Conservation (phyloP, 1,284 basidiomycete species). For the Rhodotorula sp. region DNA sequence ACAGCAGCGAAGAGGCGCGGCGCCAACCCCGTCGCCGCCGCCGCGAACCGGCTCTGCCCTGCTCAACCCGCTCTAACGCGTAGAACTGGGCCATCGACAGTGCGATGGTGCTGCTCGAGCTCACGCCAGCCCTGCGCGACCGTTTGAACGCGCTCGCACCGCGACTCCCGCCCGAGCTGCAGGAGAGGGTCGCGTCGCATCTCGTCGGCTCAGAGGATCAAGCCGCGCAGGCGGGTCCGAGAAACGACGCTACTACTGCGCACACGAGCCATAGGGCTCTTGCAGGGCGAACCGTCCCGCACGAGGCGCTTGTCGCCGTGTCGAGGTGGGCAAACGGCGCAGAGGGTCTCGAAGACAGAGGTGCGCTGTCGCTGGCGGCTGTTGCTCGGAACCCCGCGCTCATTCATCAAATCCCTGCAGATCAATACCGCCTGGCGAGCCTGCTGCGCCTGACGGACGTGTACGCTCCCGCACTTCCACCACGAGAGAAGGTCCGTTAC, state of each 20-base stretch:
- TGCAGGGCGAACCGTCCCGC: slow-evolving; percentile 6
- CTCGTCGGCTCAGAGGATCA: not conserved
- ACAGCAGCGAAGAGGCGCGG: too few species aligned
- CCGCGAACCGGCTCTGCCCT: not conserved
- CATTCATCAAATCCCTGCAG: not conserved
- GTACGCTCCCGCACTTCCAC: slow-evolving; percentile 25
- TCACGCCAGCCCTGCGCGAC: not conserved
- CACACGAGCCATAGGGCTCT: accelerated
- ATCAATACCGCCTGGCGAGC: slow-evolving; percentile 14
- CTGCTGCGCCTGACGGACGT: slow-evolving; percentile 30
- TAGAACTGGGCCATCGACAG: too few species aligned
- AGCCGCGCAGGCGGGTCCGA: not conserved
- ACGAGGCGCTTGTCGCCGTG: slow-evolving; percentile 16
- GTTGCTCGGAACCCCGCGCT: not conserved
- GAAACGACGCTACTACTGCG: not conserved
- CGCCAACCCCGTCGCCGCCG: too few species aligned
- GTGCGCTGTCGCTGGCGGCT: not conserved
- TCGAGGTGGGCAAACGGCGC: slow-evolving; percentile 10
- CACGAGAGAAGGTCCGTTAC: slow-evolving; percentile 25
- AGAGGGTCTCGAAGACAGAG: not conserved
- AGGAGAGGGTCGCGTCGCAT: not conserved
- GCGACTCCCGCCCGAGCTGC: slow-evolving; percentile 20
- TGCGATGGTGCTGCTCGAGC: slow-evolving; percentile 22
- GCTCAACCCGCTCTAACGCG: not conserved
- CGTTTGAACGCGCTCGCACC: slow-evolving; percentile 4